Percentiles rank a stretch among this genome's conserved stretches.
Conservation (phyloP, 2,329 filamentous ascomycete species). For the Ophiocordyceps robertsii region DNA sequence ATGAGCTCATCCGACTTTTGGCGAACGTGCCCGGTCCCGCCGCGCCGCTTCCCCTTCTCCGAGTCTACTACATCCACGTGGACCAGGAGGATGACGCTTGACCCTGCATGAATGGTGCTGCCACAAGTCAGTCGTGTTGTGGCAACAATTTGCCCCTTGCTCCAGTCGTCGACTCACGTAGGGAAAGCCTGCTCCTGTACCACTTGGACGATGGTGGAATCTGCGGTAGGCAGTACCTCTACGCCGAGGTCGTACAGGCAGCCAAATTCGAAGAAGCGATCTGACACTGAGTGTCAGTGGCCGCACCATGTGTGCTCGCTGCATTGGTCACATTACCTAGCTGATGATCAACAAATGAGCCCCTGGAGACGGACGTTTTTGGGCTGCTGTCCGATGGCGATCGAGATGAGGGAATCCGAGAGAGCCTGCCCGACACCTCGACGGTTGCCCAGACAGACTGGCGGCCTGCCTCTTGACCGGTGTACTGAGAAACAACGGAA, state of each 20-base stretch:
- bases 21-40: slow-evolving; percentile 11
- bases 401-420: slow-evolving; percentile 6
- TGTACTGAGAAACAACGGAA: slow-evolving; percentile 27
- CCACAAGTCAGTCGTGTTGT: slow-evolving; percentile 4
- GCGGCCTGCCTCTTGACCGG: slow-evolving; percentile 17
- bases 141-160: too few species aligned
- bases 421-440: slow-evolving; percentile 29
- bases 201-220: slow-evolving; percentile 29
- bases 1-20: slow-evolving; percentile 42
- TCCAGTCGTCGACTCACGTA: slow-evolving; percentile 17
- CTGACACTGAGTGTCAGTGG: slow-evolving; percentile 9
- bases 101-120: slow-evolving; percentile 29
- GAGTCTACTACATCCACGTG: slow-evolving; percentile 26
- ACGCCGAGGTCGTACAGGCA: slow-evolving; percentile 35
- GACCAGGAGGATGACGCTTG: slow-evolving; percentile 33
- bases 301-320: neutral
- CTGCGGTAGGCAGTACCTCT: slow-evolving; percentile 27
- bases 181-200: slow-evolving; percentile 29
- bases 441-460: slow-evolving; percentile 33
- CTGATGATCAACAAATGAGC: slow-evolving; percentile 6
- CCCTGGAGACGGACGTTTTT: neutral
- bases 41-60: slow-evolving; percentile 1
- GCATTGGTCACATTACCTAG: slow-evolving; percentile 6
- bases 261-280: slow-evolving; percentile 25
- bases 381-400: neutral